A percentile compares a stretch with the other conserved stretches of the same genome.
Evolutionary conservation across 257 asterid genomes (phyloP).

Genomic region (Craterostigma plantagineum): DNA sequence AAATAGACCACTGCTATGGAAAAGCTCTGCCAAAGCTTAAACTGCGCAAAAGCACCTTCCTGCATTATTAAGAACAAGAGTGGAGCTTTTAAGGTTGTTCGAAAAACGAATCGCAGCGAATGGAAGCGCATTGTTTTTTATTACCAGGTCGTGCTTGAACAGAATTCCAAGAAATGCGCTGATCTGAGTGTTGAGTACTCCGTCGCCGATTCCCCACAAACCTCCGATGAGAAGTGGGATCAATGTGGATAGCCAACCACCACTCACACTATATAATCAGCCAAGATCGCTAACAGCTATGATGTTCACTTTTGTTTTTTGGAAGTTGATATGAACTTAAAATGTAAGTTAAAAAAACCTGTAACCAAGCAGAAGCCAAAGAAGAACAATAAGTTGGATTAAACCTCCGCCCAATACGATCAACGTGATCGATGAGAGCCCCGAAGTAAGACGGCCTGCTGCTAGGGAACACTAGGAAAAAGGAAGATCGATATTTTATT

Average conservation of each 20-base stretch:
- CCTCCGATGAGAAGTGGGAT: constrained; percentile 65
- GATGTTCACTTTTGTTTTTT: background rate
- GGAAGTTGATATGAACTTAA: constrained; percentile 3
- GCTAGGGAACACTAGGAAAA: constrained; percentile 56
- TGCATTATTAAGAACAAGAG: too few species aligned
- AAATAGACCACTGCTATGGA: constrained; percentile 63
- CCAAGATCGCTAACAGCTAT: constrained; percentile 3
- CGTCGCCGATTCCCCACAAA: constrained; percentile 88
- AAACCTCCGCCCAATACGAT: constrained; percentile 63
- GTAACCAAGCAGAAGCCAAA: constrained; percentile 58
- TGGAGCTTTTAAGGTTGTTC: too few species aligned
- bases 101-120: too few species aligned
- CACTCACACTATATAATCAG: constrained; percentile 20
- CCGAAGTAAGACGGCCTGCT: constrained; percentile 70
- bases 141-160: constrained; percentile 87
- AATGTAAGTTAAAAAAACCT: constrained; percentile 23
- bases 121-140: too few species aligned
- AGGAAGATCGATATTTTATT: background rate
- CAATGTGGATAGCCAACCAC: constrained; percentile 37
- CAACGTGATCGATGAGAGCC: constrained; percentile 57
- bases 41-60: constrained; percentile 99
- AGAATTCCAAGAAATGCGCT: constrained; percentile 81
- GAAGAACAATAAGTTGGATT: constrained; percentile 50
- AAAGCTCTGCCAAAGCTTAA: constrained; percentile 91
- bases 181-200: constrained; percentile 81